A percentile compares a stretch with the other conserved stretches of the same genome.
These are phyloP conservation scores for Penicillium coprophilum DNA, from an alignment of 495 filamentous ascomycete genomes.

Conservation along the genomic window DNA sequence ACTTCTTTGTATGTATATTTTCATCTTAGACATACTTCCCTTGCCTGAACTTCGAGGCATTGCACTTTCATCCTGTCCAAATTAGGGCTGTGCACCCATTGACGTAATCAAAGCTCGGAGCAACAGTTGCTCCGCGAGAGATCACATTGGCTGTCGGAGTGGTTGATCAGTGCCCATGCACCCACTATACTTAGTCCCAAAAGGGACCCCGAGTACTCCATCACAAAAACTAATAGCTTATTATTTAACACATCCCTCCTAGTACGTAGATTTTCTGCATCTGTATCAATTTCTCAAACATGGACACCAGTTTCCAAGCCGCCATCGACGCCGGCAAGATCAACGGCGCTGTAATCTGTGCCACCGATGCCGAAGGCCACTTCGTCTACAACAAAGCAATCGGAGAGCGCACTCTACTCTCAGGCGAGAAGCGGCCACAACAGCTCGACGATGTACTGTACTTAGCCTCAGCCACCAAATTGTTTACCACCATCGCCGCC, in stretches of 20 bases:
- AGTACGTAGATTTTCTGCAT: neutral
- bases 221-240: neutral
- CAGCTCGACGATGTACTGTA: conserved; percentile 34
- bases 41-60: too few relatives aligned
- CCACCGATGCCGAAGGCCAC: conserved; percentile 21
- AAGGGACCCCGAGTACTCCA: neutral
- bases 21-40: too few relatives aligned
- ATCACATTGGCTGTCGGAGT: too few relatives aligned
- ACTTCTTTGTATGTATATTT: too few relatives aligned
- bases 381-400: conserved; percentile 32
- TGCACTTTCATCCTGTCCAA: too few relatives aligned
- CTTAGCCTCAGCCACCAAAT: conserved; percentile 28
- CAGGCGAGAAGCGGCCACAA: conserved; percentile 39
- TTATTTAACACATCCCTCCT: neutral
- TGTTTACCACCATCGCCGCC: conserved; percentile 28
- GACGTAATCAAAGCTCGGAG: too few relatives aligned
- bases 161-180: too few relatives aligned
- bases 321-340: conserved; percentile 30
- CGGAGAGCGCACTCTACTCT: conserved; percentile 35
- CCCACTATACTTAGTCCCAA: neutral
- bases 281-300: neutral
- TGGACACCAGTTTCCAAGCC: conserved; percentile 30
- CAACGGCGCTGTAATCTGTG: conserved; percentile 28
- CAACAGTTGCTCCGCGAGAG: too few relatives aligned
- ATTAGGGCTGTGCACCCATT: too few relatives aligned